Evolutionary conservation across 2,329 filamentous ascomycete genomes (phyloP), one percentile per base, ranked within the genome.

Genomic region (Phialophora chinensis): DNA sequence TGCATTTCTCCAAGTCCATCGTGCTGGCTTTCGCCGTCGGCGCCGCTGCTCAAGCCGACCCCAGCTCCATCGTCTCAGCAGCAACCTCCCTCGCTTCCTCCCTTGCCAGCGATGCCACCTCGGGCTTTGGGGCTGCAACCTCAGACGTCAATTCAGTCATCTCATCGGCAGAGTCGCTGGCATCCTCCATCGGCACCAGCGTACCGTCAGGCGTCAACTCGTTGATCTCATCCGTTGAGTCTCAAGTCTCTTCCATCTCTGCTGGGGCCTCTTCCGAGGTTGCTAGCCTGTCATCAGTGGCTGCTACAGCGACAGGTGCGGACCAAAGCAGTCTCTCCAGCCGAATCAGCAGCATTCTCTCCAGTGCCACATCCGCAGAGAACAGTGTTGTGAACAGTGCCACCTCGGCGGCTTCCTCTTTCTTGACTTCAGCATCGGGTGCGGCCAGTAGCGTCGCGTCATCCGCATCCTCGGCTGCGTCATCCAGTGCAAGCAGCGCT

Each of bases 1-100:
- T 70, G 68, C 68, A 68, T 68, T 65, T 70, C 63, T 68, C 60
- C 35, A 68, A 66, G 66, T 50, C 68, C 7, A 10, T 70, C 11
- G 38, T 70, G 25, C 29, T 70, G 33, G 66, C 68, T 23, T 63
- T 70, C n/a, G 68, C 61, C 57, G 60, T 42, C 27, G 25, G 44
- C 58, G 68, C 54, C 42, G 49, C 35, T 52, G 68, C 68, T 44
- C 68, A 68, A 42, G 10, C 8, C 23, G 67, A 67, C 29, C 4
- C 63, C 58, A 60, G 52, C 52, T 69, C 67, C 7, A 53, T 56
- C 55, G 31, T 68, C 8, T 68, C 66, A 20, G 53, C 35, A 27
- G 66, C 60, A 20, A 63, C 62, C 53, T 68, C 66, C 12, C 47
- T 64, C 27, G 60, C 59, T 20, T 52, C 62, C 54, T 68, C 66